These are phyloP conservation scores for Ustilago tritici DNA, from an alignment of 1,284 basidiomycete genomes.

Conservation along the genomic window DNA sequence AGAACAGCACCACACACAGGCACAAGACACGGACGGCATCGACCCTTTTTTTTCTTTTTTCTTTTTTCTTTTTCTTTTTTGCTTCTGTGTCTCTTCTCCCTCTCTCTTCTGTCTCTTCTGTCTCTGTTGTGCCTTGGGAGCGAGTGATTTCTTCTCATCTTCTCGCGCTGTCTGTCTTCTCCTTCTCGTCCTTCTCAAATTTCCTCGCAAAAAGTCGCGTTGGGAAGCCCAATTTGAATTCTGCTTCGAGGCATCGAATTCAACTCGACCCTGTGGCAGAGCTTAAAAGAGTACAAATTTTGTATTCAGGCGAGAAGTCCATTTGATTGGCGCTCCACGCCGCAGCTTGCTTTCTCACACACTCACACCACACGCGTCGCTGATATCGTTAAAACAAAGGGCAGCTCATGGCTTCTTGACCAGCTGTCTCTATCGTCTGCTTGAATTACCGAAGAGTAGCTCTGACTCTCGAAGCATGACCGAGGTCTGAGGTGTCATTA, in stretches of 20 bases:
- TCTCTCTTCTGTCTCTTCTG: slow-evolving; percentile 7
- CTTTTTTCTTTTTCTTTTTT: neutral
- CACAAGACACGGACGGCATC: neutral
- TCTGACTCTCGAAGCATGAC: too few relatives aligned
- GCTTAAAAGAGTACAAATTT: slow-evolving; percentile 3
- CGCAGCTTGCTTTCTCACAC: slow-evolving; percentile 13
- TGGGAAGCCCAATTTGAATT: neutral
- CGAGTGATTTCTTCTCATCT: slow-evolving; percentile 11
- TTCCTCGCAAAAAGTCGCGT: slow-evolving; percentile 9
- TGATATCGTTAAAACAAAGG: slow-evolving; percentile 1
- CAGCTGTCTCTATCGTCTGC: neutral
- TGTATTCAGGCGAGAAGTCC: neutral
- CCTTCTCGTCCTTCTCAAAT: slow-evolving; percentile 1
- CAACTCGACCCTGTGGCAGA: slow-evolving; percentile 1
- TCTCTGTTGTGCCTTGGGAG: neutral
- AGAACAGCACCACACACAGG: slow-evolving; percentile 1
- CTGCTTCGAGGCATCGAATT: neutral
- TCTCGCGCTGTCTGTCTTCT: slow-evolving; percentile 9
- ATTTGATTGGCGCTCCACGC: slow-evolving; percentile 18
- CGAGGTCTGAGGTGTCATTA: too few relatives aligned
- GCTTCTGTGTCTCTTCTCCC: neutral
- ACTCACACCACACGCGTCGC: slow-evolving; percentile 7
- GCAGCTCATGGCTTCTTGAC: neutral
- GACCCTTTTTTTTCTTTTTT: slow-evolving; percentile 1
- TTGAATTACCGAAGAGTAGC: neutral